Base-by-base conservation (phyloP, 2,329 filamentous ascomycete species). In the Lasiodiplodia theobromae region DNA sequence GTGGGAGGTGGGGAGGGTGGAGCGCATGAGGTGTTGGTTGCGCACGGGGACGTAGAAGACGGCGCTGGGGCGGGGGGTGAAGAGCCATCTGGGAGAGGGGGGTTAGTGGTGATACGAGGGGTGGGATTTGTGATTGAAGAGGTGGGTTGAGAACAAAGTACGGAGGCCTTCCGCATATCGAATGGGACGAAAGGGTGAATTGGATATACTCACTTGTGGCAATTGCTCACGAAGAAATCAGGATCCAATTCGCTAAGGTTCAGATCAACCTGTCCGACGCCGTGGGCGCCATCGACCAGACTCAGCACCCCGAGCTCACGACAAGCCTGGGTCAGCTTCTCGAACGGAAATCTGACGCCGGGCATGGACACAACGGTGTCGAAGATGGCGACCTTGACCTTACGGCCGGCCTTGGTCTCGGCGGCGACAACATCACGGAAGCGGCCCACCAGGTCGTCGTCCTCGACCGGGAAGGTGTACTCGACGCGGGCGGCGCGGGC, bases 201-300 rank as follows among this genome's bases (percentile, higher is more conserved):
- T 16, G 40, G 21, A 28, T 37, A 21, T 1, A 68, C 71, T 67
- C 71, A 82, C 77, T 97, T 97, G 82, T 97, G 92, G 73, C 89
- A 92, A 78, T 97, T 97, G 67, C 86, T 91, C 16, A 95, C 86
- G 75, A 96, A 92, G 81, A 97, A 97, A 78, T 97, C 94, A 0
- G 93, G 90, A 71, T 94, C 87, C 2, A 94, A 81, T 4, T 80
- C 78, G 0, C 76, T 71, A 16, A 97, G 80, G 77, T 96, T 87
- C 8, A 97, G 78, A 0, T 86, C 83, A 8, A 97, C 85, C 79
- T 96, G 91, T 2, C 95, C 95, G 28, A 97, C 82, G 1, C 91
- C 91, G 79, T 98, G 95, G 0, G 95, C 95, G 18, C 88, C 94
- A 77, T 98, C 95, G 47, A 97, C 83, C 23, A 93, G 82, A 73